Percentiles rank a stretch among this genome's conserved stretches.
Conservation (phyloP, 2,329 filamentous ascomycete genomes). For the Aciculosporium take region DNA sequence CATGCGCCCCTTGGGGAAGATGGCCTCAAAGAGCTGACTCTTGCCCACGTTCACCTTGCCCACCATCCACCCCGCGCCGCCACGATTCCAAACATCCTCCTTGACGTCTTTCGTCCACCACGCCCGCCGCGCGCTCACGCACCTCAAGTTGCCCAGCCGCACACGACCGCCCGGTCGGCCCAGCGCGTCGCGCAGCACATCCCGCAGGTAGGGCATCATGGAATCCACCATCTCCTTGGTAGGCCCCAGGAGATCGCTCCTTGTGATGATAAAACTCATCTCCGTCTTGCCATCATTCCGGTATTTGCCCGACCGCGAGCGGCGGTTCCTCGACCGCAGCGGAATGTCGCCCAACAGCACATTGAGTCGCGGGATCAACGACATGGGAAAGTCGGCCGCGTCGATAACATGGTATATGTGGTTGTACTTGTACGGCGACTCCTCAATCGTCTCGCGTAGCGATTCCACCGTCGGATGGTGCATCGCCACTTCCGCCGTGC, state of each 20-base stretch:
- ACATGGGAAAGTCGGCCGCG: conserved; percentile 93
- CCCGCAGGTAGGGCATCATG: conserved; percentile 72
- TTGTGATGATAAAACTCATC: conserved; percentile 80
- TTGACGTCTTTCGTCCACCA: conserved; percentile 90
- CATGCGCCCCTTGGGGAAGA: conserved; percentile 66
- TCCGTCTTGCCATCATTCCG: conserved; percentile 55
- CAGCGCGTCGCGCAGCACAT: conserved; percentile 63
- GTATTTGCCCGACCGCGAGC: conserved; percentile 54
- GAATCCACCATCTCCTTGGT: conserved; percentile 70
- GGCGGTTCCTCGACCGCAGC: conserved; percentile 65
- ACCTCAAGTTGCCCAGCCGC: conserved; percentile 76
- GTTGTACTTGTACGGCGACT: conserved; percentile 81
- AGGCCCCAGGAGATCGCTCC: conserved; percentile 73
- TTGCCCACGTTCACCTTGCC: conserved; percentile 99
- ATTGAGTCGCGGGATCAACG: conserved; percentile 65
- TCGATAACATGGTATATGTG: conserved; percentile 93
- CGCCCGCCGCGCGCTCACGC: conserved; percentile 69
- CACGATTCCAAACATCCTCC: conserved; percentile 69
- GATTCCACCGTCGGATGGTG: conserved; percentile 69
- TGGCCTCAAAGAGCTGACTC: conserved; percentile 73
- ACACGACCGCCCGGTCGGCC: conserved; percentile 52
- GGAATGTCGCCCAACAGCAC: conserved; percentile 56
- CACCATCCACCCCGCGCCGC: conserved; percentile 86
- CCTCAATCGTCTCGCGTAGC: conserved; percentile 69
- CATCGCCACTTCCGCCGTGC: conserved; percentile 40